Evolutionary conservation across 306 rosid species (phyloP).

Genomic region (Datisca glomerata): DNA sequence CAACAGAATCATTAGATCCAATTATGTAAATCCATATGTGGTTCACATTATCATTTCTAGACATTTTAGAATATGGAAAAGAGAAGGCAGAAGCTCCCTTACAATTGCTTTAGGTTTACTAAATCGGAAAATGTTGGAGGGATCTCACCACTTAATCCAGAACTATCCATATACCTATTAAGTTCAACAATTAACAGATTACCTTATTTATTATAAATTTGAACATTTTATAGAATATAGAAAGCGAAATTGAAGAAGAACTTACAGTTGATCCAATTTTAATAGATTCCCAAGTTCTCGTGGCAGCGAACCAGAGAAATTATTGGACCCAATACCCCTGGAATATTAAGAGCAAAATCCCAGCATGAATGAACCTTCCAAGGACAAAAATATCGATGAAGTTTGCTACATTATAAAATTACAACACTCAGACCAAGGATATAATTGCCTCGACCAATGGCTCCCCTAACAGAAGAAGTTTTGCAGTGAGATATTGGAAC

Average conservation of each 20-base stretch:
- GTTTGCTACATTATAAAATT: too few relatives aligned
- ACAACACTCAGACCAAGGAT: too few relatives aligned
- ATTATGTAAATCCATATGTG: too few relatives aligned
- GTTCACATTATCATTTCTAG: too few relatives aligned
- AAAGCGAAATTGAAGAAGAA: not conserved
- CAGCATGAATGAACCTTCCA: too few relatives aligned
- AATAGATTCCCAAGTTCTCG: constrained; percentile 51
- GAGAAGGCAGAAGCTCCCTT: constrained; percentile 16
- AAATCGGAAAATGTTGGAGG: constrained; percentile 60
- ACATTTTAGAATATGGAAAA: too few relatives aligned
- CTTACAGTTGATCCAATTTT: constrained; percentile 48
- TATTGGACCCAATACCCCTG: constrained; percentile 45
- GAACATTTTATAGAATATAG: not conserved
- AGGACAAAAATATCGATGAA: too few relatives aligned
- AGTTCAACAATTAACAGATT: too few relatives aligned
- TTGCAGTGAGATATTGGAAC: too few relatives aligned
- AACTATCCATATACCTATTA: constrained; percentile 57
- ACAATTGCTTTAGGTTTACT: constrained; percentile 32
- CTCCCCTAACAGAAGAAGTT: too few relatives aligned
- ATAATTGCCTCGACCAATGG: too few relatives aligned
- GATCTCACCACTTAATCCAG: constrained; percentile 67
- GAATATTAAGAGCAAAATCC: constrained; percentile 11
- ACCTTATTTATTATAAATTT: too few relatives aligned
- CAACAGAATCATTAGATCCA: constrained; percentile 3
- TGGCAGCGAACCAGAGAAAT: constrained; percentile 66